Conservation (phyloP, 352 stramenopile genomes). For the Phytophthora pisi region DNA sequence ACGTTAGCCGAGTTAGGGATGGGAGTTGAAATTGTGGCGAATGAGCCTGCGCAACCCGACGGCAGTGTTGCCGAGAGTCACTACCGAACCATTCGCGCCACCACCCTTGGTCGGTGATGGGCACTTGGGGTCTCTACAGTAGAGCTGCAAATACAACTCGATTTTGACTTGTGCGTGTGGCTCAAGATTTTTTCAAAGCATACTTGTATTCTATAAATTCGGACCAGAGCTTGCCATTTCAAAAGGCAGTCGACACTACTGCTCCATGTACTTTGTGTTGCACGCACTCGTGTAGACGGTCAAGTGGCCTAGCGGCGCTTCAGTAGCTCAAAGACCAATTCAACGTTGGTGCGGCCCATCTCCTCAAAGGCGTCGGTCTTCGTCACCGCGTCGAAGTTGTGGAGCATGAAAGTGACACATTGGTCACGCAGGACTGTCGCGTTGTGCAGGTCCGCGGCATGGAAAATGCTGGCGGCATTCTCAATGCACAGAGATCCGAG, state of each 20-base stretch:
- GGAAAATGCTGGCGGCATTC: slow-evolving; percentile 96
- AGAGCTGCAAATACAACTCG: slow-evolving; percentile 12
- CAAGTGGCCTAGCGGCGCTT: slow-evolving; percentile 62
- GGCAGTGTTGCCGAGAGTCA: slow-evolving; percentile 18
- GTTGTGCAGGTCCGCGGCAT: slow-evolving; percentile 96
- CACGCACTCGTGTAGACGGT: background rate
- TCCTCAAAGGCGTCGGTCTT: slow-evolving; percentile 98
- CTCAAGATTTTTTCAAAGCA: background rate
- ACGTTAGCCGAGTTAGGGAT: slow-evolving; percentile 44
- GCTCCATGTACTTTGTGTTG: background rate
- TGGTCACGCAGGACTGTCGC: slow-evolving; percentile 93
- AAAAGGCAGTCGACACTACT: background rate
- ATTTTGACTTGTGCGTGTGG: background rate
- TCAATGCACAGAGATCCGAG: slow-evolving; percentile 94
- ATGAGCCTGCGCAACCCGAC: slow-evolving; percentile 3
- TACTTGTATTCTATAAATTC: slow-evolving; percentile 24
- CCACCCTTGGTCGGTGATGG: slow-evolving; percentile 14
- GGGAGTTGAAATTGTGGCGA: slow-evolving; percentile 28
- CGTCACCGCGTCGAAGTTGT: slow-evolving; percentile 97
- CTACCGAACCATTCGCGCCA: slow-evolving; percentile 42
- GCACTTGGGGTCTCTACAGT: background rate
- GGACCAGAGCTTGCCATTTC: slow-evolving; percentile 19
- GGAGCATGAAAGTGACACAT: slow-evolving; percentile 96
- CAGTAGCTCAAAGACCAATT: slow-evolving; percentile 98
- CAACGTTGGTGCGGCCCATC: slow-evolving; percentile 98